phyloP scores from a whole-genome alignment of 2,329 filamentous ascomycete species.

The Fonsecaea multimorphosa region DNA sequence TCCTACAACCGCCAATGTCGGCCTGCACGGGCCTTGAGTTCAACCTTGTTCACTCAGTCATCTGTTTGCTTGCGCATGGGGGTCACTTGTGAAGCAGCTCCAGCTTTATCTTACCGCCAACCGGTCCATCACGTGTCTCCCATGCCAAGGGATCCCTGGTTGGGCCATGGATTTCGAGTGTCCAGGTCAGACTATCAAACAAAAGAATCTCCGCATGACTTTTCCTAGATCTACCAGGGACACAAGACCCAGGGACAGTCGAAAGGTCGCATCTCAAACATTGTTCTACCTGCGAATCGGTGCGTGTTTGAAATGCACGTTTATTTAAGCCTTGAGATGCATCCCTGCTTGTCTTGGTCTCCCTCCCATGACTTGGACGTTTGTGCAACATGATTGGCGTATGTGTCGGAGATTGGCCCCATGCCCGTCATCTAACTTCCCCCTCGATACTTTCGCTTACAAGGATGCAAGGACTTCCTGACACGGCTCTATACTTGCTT shows the following conservation, averaged over 20 bases:
- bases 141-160: constrained; percentile 2
- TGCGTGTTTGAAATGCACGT: constrained; percentile 16
- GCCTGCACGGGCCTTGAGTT: background rate
- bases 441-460: constrained; percentile 9
- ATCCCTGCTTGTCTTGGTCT: background rate
- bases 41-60: background rate
- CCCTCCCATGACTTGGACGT: background rate
- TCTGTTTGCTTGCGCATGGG: background rate
- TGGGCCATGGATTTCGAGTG: background rate
- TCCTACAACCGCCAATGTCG: background rate
- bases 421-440: constrained; percentile 13
- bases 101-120: background rate
- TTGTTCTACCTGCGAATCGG: constrained; percentile 21
- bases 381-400: constrained; percentile 11
- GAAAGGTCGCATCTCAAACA: background rate
- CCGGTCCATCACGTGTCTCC: background rate
- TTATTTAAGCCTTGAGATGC: constrained; percentile 17
- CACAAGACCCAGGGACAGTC: background rate
- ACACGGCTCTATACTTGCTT: background rate
- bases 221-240: background rate
- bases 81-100: background rate
- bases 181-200: background rate
- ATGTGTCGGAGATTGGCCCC: constrained; percentile 11
- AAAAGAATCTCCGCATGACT: constrained; percentile 6
- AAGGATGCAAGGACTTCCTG: background rate